Conservation (phyloP, 257 asterid genomes). For the Forsythia suspensa region DNA sequence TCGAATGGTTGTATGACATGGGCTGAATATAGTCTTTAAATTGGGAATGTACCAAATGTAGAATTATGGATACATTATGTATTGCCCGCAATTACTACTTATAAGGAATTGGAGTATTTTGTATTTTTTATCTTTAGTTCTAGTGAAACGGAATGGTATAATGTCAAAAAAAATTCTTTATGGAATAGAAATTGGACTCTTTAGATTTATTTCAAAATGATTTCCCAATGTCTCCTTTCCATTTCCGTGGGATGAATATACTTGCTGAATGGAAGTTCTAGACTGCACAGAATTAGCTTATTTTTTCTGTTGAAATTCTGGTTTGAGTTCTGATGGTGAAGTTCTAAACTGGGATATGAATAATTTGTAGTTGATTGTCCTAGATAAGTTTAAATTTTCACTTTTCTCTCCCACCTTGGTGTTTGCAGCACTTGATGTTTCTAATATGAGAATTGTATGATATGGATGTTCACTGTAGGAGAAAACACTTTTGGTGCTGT, state of each 20-base stretch:
- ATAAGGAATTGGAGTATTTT: not conserved
- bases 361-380: no score
- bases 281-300: not conserved
- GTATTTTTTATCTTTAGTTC: not conserved
- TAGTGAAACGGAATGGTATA: no score
- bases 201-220: no score
- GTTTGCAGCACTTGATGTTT: not conserved
- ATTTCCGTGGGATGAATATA: not conserved
- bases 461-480: not conserved
- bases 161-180: no score
- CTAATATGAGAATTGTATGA: not conserved
- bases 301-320: not conserved
- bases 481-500: not conserved
- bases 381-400: no score
- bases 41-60: not conserved
- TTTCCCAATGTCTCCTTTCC: not conserved
- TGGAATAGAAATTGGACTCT: not conserved
- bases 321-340: not conserved
- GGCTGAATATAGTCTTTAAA: not conserved
- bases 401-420: not conserved
- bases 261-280: not conserved
- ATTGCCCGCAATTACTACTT: not conserved
- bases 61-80: no score
- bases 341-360: not conserved
- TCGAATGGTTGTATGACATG: no score